Evolutionary conservation across 2,329 filamentous ascomycete species (phyloP), one percentile per base, ranked within the genome.

Genomic region (Fusarium sulawesiense): DNA sequence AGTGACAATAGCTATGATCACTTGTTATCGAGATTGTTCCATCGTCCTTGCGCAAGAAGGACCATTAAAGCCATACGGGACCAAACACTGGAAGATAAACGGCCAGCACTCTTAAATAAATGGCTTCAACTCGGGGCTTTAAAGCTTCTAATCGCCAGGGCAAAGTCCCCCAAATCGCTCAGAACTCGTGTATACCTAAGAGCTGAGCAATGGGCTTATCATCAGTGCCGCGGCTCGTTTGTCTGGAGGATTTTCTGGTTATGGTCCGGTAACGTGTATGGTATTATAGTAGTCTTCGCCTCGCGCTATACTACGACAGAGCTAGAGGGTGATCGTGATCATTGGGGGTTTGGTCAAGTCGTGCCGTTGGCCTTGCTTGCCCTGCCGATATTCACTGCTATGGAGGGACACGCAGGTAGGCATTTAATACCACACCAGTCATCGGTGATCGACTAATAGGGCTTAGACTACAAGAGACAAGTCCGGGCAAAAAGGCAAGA

Each of bases 1-100:
- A 5, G 16, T n/a, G 8, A 14, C 4, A 7, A 51, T 5, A 14
- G 16, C 7, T 29, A 34, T 14, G 10, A 6, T 4, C 4, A 14
- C 4, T 14, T 14, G 11, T 21, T 5, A 2, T 21, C 12, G 4
- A 5, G 3, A 0, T 3, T 59, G 0, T 44, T 23, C 0, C 13
- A 29, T 7, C 18, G 4, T 2, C 7, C 3, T 0, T 9, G 3
- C 4, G 8, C 2, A 6, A 32, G 6, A 2, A 18, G 20, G 0
- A 7, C 2, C 2, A 6, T 14, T 0, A 60, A 23, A 29, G 21
- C 8, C 0, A 25, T 59, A 0, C 10, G n/a, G 7, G 1, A 4
- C 0, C 20, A 20, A 16, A 30, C 16, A 1, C 6, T 7, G 5
- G 58, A 60, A 8, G 7, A 16, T 1, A 23, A 59, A 0, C 27